Evolutionary conservation across 2,329 filamentous ascomycete species (phyloP).

Genomic region (Gaeumannomyces tritici): DNA sequence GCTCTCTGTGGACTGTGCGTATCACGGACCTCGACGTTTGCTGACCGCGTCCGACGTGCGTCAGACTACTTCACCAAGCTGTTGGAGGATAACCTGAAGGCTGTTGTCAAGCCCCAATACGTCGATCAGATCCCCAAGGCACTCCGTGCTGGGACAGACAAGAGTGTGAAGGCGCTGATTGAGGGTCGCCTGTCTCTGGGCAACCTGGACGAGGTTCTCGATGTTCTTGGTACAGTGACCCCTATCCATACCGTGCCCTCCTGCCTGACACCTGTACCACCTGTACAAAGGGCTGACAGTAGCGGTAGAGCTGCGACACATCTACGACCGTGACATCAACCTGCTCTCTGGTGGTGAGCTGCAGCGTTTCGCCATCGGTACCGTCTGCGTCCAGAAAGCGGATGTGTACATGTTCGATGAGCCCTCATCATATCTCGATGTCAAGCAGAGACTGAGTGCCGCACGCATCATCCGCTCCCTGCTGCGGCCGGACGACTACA

Average conservation of each 20-base stretch:
- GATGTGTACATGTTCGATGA: slow-evolving; percentile 99
- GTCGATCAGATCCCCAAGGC: slow-evolving; percentile 96
- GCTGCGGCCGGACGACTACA: slow-evolving; percentile 80
- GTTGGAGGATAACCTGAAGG: slow-evolving; percentile 92
- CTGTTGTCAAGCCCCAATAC: slow-evolving; percentile 98
- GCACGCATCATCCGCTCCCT: slow-evolving; percentile 88
- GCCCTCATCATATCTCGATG: slow-evolving; percentile 97
- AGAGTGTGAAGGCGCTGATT: slow-evolving; percentile 71
- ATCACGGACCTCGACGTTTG: not conserved
- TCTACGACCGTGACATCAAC: slow-evolving; percentile 84
- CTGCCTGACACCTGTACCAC: not conserved
- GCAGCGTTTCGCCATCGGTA: slow-evolving; percentile 94
- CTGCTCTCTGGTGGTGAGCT: slow-evolving; percentile 94
- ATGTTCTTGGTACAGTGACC: slow-evolving; percentile 48
- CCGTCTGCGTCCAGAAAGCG: slow-evolving; percentile 89
- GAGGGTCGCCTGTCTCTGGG: slow-evolving; percentile 65
- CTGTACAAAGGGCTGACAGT: slow-evolving; percentile 5
- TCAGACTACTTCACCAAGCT: slow-evolving; percentile 97
- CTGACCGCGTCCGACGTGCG: slow-evolving; percentile 4
- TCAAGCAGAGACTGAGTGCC: slow-evolving; percentile 94
- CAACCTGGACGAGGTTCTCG: slow-evolving; percentile 73
- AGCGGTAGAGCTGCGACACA: slow-evolving; percentile 64
- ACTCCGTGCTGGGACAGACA: slow-evolving; percentile 64
- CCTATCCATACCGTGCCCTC: not conserved
- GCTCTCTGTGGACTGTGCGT: not conserved